phyloP scores from a whole-genome alignment of 768 basidiomycete genomes.

The Lactarius deliciosus region DNA sequence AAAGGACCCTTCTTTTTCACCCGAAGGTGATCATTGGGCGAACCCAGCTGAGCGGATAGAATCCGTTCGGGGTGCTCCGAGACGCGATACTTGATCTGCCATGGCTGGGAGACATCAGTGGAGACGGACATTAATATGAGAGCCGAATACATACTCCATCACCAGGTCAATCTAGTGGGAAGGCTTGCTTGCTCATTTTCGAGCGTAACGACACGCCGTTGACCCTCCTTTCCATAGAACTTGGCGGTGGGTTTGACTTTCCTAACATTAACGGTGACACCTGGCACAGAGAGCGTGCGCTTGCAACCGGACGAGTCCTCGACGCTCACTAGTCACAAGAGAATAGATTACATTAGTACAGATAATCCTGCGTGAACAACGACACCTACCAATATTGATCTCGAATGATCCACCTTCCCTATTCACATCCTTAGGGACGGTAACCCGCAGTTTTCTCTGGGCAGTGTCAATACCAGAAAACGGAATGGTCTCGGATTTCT shows the following conservation, averaged over 20 bases:
- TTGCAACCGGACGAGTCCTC: constrained; percentile 89
- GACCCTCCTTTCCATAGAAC: constrained; percentile 70
- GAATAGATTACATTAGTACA: constrained; percentile 16
- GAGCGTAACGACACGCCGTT: constrained; percentile 61
- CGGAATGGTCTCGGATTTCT: constrained; percentile 56
- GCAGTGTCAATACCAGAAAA: constrained; percentile 55
- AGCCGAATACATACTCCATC: constrained; percentile 62
- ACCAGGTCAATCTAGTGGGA: constrained; percentile 85
- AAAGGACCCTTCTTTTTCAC: constrained; percentile 76
- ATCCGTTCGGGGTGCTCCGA: constrained; percentile 44
- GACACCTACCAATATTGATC: constrained; percentile 64
- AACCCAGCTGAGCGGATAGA: constrained; percentile 45
- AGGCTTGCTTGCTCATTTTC: constrained; percentile 72
- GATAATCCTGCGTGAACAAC: not conserved
- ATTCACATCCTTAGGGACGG: constrained; percentile 66
- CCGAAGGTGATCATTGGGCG: constrained; percentile 68
- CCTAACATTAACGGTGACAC: constrained; percentile 80
- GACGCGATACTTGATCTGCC: constrained; percentile 75
- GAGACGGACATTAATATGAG: not conserved
- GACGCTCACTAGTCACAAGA: constrained; percentile 61
- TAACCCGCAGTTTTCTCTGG: constrained; percentile 57
- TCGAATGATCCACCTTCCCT: constrained; percentile 74
- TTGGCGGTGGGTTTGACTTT: constrained; percentile 87
- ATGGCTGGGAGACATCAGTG: constrained; percentile 58
- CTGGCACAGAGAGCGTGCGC: constrained; percentile 69